A percentile compares a stretch with the other conserved stretches of the same genome.
Conservation (phyloP, 1,284 basidiomycete genomes). For the Taiwanofungus camphoratus region DNA sequence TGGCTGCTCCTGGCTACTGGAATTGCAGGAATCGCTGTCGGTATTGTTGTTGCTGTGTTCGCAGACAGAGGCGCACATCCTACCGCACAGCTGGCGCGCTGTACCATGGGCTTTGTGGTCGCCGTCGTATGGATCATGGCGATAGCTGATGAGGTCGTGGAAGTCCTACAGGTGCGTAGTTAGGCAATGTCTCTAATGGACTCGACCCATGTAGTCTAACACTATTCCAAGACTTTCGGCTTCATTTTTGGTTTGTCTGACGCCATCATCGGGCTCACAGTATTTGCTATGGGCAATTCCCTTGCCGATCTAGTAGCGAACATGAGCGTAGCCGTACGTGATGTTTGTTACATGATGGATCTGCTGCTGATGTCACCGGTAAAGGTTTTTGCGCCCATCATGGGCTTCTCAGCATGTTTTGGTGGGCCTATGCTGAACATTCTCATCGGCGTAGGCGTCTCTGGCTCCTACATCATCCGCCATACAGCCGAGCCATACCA, state of each 20-base stretch:
- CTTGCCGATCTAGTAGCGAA: slow-evolving; percentile 97
- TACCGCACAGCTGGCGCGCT: slow-evolving; percentile 65
- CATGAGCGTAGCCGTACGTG: slow-evolving; percentile 79
- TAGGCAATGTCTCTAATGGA: not conserved
- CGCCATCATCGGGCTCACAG: slow-evolving; percentile 93
- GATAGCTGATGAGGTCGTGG: slow-evolving; percentile 91
- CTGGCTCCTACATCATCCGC: slow-evolving; percentile 68
- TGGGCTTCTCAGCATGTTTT: slow-evolving; percentile 93
- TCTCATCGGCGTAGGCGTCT: slow-evolving; percentile 82
- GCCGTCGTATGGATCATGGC: slow-evolving; percentile 94
- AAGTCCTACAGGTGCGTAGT: slow-evolving; percentile 67
- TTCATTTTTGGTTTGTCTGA: slow-evolving; percentile 94
- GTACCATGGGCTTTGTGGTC: slow-evolving; percentile 84
- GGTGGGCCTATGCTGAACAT: slow-evolving; percentile 97
- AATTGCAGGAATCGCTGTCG: slow-evolving; percentile 49
- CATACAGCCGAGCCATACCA: slow-evolving; percentile 55
- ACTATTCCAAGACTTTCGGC: slow-evolving; percentile 68
- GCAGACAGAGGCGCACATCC: slow-evolving; percentile 56
- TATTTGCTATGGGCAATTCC: slow-evolving; percentile 95
- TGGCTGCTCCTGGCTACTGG: slow-evolving; percentile 56
- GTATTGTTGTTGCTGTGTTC: slow-evolving; percentile 54
- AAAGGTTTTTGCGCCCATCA: slow-evolving; percentile 76
- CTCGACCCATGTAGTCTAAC: slow-evolving; percentile 7
- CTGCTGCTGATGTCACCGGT: slow-evolving; percentile 1
- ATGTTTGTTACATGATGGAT: not conserved